Conservation (phyloP, 2,329 filamentous ascomycete species). For the Colletotrichum acutatum region DNA sequence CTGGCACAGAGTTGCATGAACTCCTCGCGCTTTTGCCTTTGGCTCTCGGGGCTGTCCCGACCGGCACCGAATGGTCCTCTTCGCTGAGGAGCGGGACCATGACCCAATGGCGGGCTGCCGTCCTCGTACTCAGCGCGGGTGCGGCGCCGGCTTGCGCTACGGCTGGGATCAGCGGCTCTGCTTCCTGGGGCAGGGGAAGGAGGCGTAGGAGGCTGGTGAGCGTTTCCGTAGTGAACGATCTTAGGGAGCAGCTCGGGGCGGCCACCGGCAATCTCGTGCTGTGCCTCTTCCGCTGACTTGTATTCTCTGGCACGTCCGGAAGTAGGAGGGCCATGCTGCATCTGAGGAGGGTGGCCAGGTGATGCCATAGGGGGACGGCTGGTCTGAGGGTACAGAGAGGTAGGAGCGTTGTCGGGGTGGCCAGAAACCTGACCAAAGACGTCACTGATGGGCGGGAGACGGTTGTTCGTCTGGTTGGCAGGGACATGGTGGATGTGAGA, state of each 20-base stretch:
- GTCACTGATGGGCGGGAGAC: constrained; percentile 91
- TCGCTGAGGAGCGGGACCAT: constrained; percentile 71
- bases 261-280: constrained; percentile 90
- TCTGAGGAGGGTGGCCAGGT: constrained; percentile 74
- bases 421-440: constrained; percentile 87
- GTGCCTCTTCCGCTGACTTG: constrained; percentile 94
- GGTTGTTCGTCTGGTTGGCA: constrained; percentile 89
- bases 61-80: constrained; percentile 83
- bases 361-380: constrained; percentile 77
- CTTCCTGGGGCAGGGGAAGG: constrained; percentile 77
- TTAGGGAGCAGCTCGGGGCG: constrained; percentile 91
- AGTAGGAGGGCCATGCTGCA: constrained; percentile 56
- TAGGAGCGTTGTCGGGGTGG: constrained; percentile 65
- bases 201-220: constrained; percentile 89
- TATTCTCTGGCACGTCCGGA: constrained; percentile 83
- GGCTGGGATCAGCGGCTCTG: constrained; percentile 59
- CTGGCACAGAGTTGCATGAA: constrained; percentile 87
- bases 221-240: constrained; percentile 91
- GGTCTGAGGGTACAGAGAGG: constrained; percentile 67
- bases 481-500: constrained; percentile 93
- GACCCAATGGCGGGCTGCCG: constrained; percentile 84
- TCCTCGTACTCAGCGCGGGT: constrained; percentile 94
- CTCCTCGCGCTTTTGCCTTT: constrained; percentile 89
- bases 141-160: constrained; percentile 76
- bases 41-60: constrained; percentile 84